These are phyloP conservation scores for Truncatella angustata DNA, from an alignment of 2,329 filamentous ascomycete genomes.

Conservation along the genomic window DNA sequence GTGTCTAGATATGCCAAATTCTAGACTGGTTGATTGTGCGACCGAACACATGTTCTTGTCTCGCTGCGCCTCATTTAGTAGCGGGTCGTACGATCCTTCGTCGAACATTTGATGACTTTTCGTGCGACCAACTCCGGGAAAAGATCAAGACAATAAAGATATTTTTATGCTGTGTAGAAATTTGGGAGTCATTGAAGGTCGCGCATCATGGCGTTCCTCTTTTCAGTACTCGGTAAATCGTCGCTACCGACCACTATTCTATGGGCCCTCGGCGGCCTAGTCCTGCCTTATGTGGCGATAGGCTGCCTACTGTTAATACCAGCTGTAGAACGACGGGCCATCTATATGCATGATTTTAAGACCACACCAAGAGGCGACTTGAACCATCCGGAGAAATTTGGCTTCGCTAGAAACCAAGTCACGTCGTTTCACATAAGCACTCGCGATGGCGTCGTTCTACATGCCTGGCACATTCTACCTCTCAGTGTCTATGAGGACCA, in stretches of 20 bases:
- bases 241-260: not conserved
- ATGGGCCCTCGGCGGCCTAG: not conserved
- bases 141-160: no score
- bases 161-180: no score
- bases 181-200: no score
- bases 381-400: not conserved
- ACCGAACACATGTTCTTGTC: not conserved
- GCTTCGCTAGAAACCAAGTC: not conserved
- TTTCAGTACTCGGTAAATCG: not conserved
- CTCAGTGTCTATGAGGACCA: not conserved
- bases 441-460: not conserved
- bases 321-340: not conserved
- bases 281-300: not conserved
- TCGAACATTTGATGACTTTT: not conserved
- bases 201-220: not conserved
- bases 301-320: not conserved
- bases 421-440: not conserved
- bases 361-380: not conserved
- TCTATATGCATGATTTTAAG: not conserved
- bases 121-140: no score
- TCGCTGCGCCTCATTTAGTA: not conserved
- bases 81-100: no score
- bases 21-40: not conserved
- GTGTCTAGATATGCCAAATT: no score
- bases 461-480: conserved; percentile 4